A percentile compares a stretch with the other conserved stretches of the same genome.
Conservation (phyloP, 257 asterid species). For the Orobanche coerulescens region DNA sequence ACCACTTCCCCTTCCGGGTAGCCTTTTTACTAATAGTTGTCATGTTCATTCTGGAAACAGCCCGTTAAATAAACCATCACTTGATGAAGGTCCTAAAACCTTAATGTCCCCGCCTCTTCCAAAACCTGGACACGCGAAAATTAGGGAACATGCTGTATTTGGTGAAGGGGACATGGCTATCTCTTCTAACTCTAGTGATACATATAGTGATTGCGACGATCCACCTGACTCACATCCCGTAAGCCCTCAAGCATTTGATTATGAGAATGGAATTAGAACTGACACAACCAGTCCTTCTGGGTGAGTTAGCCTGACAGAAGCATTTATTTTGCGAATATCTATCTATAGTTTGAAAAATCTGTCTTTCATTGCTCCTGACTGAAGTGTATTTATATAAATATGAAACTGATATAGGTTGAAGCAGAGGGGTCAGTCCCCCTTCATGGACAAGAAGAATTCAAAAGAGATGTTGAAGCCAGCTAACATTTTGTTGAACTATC, state of each 20-base stretch:
- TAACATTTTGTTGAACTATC: slow-evolving; percentile 21
- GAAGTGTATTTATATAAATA: slow-evolving; percentile 7
- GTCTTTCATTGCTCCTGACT: slow-evolving; percentile 6
- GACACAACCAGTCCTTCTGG: slow-evolving; percentile 41
- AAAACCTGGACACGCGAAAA: slow-evolving; percentile 15
- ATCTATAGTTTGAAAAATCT: not conserved
- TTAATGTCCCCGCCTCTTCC: slow-evolving; percentile 26
- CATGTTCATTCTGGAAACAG: slow-evolving; percentile 23
- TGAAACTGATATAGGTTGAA: slow-evolving; percentile 26
- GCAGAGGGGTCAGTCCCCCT: slow-evolving; percentile 28
- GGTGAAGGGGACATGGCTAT: slow-evolving; percentile 31
- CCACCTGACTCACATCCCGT: slow-evolving; percentile 30
- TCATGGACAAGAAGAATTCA: slow-evolving; percentile 21
- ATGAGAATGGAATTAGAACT: slow-evolving; percentile 33
- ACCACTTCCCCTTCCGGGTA: slow-evolving; percentile 45
- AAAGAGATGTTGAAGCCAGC: slow-evolving; percentile 27
- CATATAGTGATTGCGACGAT: slow-evolving; percentile 43
- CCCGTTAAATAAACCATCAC: slow-evolving; percentile 24
- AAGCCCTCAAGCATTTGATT: slow-evolving; percentile 45
- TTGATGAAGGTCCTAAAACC: slow-evolving; percentile 24
- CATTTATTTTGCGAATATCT: slow-evolving; percentile 6
- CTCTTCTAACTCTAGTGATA: slow-evolving; percentile 34
- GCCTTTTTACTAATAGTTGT: slow-evolving; percentile 16
- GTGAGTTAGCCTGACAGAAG: slow-evolving; percentile 22
- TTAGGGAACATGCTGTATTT: slow-evolving; percentile 21